Conservation (phyloP, 352 stramenopile species). For the Aphanomyces invadans region DNA sequence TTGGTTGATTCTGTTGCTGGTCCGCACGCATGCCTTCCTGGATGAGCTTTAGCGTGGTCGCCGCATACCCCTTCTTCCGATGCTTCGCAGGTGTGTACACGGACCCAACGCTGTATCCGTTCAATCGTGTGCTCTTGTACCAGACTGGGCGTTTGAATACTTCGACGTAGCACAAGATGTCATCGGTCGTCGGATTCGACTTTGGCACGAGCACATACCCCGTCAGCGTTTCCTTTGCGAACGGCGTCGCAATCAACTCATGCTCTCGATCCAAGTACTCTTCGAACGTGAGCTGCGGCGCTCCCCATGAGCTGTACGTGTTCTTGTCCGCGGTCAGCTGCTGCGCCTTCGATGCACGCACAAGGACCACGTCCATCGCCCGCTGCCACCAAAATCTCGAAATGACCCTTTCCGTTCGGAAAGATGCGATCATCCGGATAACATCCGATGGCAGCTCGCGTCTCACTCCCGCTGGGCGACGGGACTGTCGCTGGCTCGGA, state of each 20-base stretch:
- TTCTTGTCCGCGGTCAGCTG: slow-evolving; percentile 4
- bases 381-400: neutral
- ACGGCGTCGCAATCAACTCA: neutral
- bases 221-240: slow-evolving; percentile 2
- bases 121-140: neutral
- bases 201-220: slow-evolving; percentile 11
- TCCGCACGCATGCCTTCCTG: neutral
- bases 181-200: neutral
- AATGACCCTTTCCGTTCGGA: neutral
- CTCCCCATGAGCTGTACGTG: neutral
- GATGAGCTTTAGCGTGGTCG: neutral
- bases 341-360: neutral
- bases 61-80: slow-evolving; percentile 17
- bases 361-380: neutral
- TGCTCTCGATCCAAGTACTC: slow-evolving; percentile 4
- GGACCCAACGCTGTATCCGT: slow-evolving; percentile 2
- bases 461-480: neutral
- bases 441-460: neutral
- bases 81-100: slow-evolving; percentile 11
- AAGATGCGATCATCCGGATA: neutral
- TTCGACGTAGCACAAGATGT: slow-evolving; percentile 14
- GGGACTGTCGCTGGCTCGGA: too few species aligned
- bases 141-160: neutral
- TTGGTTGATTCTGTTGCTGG: neutral
- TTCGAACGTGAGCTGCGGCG: neutral